Percentiles rank a stretch among this genome's conserved stretches.
phyloP scores from a whole-genome alignment of 176 grass and related monocot genomes.

The Oropetium thomaeum region DNA sequence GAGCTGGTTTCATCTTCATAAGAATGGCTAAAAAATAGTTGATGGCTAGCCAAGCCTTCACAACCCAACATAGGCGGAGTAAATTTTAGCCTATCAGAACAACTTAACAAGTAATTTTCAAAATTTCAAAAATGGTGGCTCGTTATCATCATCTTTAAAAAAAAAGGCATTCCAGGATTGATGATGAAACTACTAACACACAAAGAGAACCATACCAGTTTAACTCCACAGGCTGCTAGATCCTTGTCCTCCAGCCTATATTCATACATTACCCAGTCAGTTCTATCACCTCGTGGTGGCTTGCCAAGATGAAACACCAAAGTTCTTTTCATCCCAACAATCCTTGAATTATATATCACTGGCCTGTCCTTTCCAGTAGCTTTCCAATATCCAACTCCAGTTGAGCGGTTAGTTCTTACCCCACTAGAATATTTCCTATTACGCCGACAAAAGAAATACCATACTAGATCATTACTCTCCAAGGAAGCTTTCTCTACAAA shows the following conservation, averaged over 20 bases:
- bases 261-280: conserved; percentile 96
- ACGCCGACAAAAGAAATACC: conserved; percentile 87
- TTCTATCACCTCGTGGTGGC: conserved; percentile 65
- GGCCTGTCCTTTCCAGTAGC: conserved; percentile 80
- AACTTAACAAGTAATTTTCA: conserved; percentile 3
- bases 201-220: conserved; percentile 43
- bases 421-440: conserved; percentile 82
- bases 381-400: conserved; percentile 83
- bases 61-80: too few species aligned
- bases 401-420: conserved; percentile 68
- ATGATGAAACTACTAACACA: conserved; percentile 9
- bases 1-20: too few species aligned
- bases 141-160: not conserved
- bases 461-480: conserved; percentile 62
- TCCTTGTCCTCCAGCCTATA: conserved; percentile 64
- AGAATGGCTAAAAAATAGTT: too few species aligned
- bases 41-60: too few species aligned
- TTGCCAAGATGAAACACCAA: conserved; percentile 87
- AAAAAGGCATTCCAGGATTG: not conserved
- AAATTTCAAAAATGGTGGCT: not conserved
- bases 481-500: conserved; percentile 63
- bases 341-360: conserved; percentile 55
- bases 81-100: too few species aligned
- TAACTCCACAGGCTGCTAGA: conserved; percentile 48
- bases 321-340: conserved; percentile 83